Percentiles rank a stretch among this genome's conserved stretches.
Conservation (phyloP, 768 basidiomycete species). For the Sutorius australiensis region DNA sequence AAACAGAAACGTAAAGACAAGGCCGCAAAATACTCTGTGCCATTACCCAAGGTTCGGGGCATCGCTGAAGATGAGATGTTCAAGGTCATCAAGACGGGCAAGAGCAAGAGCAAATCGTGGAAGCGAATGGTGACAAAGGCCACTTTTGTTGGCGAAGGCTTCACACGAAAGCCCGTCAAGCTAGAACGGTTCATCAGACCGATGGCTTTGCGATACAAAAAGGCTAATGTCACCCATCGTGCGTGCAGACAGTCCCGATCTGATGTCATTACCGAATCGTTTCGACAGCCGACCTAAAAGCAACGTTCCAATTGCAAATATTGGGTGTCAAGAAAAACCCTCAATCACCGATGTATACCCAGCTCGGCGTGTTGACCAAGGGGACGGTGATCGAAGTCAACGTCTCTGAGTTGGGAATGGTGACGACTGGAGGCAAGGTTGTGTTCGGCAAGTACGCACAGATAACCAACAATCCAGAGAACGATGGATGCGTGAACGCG, state of each 20-base stretch:
- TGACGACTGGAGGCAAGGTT: constrained; percentile 94
- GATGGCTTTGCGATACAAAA: constrained; percentile 96
- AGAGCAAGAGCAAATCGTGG: constrained; percentile 95
- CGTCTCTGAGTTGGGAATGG: constrained; percentile 96
- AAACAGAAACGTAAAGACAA: constrained; percentile 99
- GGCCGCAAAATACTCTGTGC: constrained; percentile 96
- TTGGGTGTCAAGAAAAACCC: constrained; percentile 99
- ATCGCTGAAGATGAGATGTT: constrained; percentile 99
- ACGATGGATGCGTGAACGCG: constrained; percentile 95
- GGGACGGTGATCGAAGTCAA: constrained; percentile 99
- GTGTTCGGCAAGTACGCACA: constrained; percentile 93
- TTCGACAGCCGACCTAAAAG: constrained; percentile 83
- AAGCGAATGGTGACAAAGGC: constrained; percentile 99
- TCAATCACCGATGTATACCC: constrained; percentile 96
- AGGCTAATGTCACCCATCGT: constrained; percentile 99
- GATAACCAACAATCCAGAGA: constrained; percentile 92
- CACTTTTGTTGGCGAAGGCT: constrained; percentile 97
- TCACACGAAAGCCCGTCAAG: constrained; percentile 97
- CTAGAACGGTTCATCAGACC: constrained; percentile 98
- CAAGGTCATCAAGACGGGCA: constrained; percentile 97
- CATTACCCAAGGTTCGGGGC: constrained; percentile 92
- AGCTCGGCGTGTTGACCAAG: constrained; percentile 95
- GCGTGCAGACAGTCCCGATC: constrained; percentile 22
- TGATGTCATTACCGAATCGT: background rate
- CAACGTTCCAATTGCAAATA: constrained; percentile 98